A percentile compares a stretch with the other conserved stretches of the same genome.
These are phyloP conservation scores for Cladosporium sp. DNA, from an alignment of 2,329 filamentous ascomycete genomes.

Conservation along the genomic window DNA sequence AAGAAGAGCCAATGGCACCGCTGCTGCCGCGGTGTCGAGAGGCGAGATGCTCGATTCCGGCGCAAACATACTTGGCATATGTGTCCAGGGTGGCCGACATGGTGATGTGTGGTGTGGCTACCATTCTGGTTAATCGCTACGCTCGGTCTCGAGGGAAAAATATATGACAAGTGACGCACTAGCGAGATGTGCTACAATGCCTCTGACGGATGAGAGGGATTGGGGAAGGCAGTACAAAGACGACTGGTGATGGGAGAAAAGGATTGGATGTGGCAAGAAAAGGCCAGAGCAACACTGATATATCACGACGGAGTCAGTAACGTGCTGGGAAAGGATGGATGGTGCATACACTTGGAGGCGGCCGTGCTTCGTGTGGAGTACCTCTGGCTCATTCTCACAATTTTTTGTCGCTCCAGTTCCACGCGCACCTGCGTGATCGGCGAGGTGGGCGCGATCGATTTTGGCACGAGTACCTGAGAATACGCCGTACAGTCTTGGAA, in stretches of 20 bases:
- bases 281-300: background rate
- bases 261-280: background rate
- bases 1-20: background rate
- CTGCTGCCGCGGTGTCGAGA: background rate
- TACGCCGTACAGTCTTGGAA: background rate
- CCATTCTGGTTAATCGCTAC: constrained; percentile 7
- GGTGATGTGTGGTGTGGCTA: constrained; percentile 18
- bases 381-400: constrained; percentile 8
- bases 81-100: constrained; percentile 26
- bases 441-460: background rate
- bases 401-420: constrained; percentile 8
- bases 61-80: constrained; percentile 27
- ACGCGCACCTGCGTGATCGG: constrained; percentile 5
- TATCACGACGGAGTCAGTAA: constrained; percentile 3
- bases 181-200: constrained; percentile 3
- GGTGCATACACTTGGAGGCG: background rate
- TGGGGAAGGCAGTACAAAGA: background rate
- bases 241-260: background rate
- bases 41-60: background rate
- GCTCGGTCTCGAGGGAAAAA: background rate
- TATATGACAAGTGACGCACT: constrained; percentile 5
- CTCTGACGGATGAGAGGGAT: background rate
- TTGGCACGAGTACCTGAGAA: background rate
- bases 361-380: constrained; percentile 6
- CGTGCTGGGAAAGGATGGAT: constrained; percentile 6